Base-by-base conservation (phyloP, 2,329 filamentous ascomycete genomes). In the Penicillium palitans region DNA sequence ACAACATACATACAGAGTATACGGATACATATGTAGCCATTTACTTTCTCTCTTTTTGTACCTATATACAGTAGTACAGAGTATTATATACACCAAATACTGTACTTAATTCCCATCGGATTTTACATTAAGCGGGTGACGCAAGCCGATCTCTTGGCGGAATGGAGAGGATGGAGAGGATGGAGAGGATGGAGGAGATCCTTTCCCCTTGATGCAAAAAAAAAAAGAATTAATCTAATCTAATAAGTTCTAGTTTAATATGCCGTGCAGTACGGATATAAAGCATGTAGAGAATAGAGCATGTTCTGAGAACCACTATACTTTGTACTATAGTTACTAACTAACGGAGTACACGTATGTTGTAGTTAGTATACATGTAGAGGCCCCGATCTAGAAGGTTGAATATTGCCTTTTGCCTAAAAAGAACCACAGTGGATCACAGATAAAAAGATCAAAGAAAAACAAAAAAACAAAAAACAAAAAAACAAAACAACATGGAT, bases 91-190 rank as follows among this genome's bases (percentile, higher is more conserved):
- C 31, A 33, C 31, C 2, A 33, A 33, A 5, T 33, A 33, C 31
- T 15, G 31, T 33, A 33, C 24, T 44, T 44, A 44, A 44, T 27
- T 21, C 9, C 21, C 9, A 27, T 12, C 24, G 42, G 42, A 45
- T 17, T 47, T 15, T 21, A 13, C 6, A 44, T 46, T 46, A 21
- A 45, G 39, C 46, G 54, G 61, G 48, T 66, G 61, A 66, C 63
- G 63, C 64, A 66, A 66, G 64, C 61, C 60, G 58, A 64, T 64
- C 60, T 58, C 61, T 63, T 64, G 58, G 60, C 55, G 15, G 9
- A 5, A 44, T 27, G 24, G 21, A 40, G 31, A 6, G 31, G 31
- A 33, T 13, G 31, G 21, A 40, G 31, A 6, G 31, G 31, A 33
- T 13, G 31, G 31, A 19, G 37, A 6, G 31, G 31, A 33, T 13